Conservation (phyloP, 371 early-diverging fungal species). For the Thermomucor indicae-seudaticae region DNA sequence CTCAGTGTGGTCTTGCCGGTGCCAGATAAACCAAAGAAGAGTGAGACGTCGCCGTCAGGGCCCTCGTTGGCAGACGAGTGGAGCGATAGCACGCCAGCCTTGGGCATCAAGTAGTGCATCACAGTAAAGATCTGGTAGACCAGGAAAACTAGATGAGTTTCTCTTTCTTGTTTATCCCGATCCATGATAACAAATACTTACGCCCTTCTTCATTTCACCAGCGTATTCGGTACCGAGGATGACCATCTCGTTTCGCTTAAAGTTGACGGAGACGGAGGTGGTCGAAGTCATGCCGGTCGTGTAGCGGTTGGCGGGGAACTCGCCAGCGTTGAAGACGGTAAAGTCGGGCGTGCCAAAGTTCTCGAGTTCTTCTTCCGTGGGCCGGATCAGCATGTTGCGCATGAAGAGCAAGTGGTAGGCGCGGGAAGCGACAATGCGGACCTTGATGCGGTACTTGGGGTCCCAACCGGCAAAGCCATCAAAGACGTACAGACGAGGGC, state of each 20-base stretch:
- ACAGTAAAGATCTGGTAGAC: conserved; percentile 77
- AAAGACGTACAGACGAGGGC: conserved; percentile 90
- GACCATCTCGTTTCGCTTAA: conserved; percentile 76
- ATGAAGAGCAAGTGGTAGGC: conserved; percentile 97
- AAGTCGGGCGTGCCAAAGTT: conserved; percentile 93
- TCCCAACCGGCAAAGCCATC: conserved; percentile 96
- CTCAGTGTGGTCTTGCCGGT: conserved; percentile 97
- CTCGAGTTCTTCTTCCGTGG: conserved; percentile 85
- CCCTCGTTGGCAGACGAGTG: conserved; percentile 97
- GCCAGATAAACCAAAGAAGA: conserved; percentile 96
- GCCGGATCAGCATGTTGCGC: conserved; percentile 97
- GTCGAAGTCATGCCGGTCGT: conserved; percentile 96
- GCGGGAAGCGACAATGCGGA: conserved; percentile 91
- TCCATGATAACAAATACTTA: conserved; percentile 17
- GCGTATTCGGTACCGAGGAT: conserved; percentile 97
- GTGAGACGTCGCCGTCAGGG: conserved; percentile 81
- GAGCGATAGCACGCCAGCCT: conserved; percentile 92
- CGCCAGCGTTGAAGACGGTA: conserved; percentile 95
- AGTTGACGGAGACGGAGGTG: conserved; percentile 90
- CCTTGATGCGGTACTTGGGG: conserved; percentile 93
- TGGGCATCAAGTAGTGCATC: conserved; percentile 98
- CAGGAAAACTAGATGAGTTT: neutral
- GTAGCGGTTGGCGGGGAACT: conserved; percentile 95
- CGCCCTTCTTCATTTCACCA: conserved; percentile 99
- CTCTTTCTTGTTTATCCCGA: neutral